These are phyloP conservation scores for Cerioporus squamosus DNA, from an alignment of 1,284 basidiomycete genomes.

Conservation along the genomic window DNA sequence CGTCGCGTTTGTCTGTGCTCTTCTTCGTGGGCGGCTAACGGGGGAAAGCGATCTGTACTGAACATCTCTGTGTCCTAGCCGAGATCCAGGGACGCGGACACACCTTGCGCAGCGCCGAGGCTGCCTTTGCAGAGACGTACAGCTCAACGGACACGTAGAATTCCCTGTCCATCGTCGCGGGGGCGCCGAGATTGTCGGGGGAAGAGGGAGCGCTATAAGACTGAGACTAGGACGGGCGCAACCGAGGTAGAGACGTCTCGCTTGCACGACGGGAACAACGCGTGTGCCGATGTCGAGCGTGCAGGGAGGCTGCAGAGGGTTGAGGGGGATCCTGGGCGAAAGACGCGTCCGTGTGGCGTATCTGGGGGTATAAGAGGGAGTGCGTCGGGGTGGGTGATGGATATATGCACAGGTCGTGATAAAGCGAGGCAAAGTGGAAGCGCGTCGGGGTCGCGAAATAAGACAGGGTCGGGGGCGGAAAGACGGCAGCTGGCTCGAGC, in stretches of 20 bases:
- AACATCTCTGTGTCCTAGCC: conserved; percentile 15
- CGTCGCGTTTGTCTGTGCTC: conserved; percentile 61
- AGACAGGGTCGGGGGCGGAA: background rate
- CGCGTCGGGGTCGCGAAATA: background rate
- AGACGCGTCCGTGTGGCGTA: conserved; percentile 4
- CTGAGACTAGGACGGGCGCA: background rate
- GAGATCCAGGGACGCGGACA: conserved; percentile 20
- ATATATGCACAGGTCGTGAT: conserved; percentile 18
- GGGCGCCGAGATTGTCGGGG: conserved; percentile 10
- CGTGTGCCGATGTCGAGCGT: background rate
- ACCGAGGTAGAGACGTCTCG: conserved; percentile 3
- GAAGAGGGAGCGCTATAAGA: background rate
- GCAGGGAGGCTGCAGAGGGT: background rate
- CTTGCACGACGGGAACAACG: background rate
- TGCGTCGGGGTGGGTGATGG: conserved; percentile 2
- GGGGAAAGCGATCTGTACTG: background rate
- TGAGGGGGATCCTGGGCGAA: background rate
- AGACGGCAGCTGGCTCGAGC: background rate
- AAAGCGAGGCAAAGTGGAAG: conserved; percentile 9
- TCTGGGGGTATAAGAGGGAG: conserved; percentile 4
- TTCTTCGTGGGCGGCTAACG: conserved; percentile 39
- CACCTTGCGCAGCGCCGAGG: conserved; percentile 62
- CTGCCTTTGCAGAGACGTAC: conserved; percentile 61
- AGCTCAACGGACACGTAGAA: conserved; percentile 62
- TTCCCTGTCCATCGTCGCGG: conserved; percentile 35